These are phyloP conservation scores for Pythium brassicae DNA, from an alignment of 352 stramenopile genomes.

Conservation along the genomic window DNA sequence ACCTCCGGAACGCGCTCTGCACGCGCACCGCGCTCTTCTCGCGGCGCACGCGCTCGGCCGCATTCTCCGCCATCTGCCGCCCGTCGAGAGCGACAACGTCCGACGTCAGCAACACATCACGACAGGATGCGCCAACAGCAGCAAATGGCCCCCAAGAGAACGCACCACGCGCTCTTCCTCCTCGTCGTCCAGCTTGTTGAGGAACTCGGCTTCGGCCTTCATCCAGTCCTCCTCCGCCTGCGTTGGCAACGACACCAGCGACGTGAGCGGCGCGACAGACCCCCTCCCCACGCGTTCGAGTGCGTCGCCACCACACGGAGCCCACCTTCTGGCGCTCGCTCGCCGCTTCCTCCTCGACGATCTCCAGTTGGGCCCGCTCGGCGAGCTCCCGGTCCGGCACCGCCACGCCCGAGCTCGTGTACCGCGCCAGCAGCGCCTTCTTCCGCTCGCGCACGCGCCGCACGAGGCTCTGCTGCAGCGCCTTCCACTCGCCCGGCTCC, in stretches of 20 bases:
- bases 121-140: not conserved
- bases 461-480: constrained; percentile 35
- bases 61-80: constrained; percentile 38
- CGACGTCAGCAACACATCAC: too few relatives aligned
- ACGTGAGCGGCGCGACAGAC: not conserved
- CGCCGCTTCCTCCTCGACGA: constrained; percentile 44
- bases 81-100: too few relatives aligned
- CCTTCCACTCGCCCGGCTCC: constrained; percentile 45
- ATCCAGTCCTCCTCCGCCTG: constrained; percentile 51
- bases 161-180: constrained; percentile 44
- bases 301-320: not conserved
- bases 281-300: not conserved
- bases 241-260: not conserved
- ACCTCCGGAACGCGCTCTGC: constrained; percentile 59
- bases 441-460: constrained; percentile 23
- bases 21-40: constrained; percentile 42
- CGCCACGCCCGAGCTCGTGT: constrained; percentile 38
- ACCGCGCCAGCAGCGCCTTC: constrained; percentile 36
- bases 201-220: constrained; percentile 41
- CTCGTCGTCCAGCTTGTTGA: constrained; percentile 38
- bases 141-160: not conserved
- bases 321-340: constrained; percentile 33
- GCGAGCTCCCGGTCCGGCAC: constrained; percentile 38
- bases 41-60: constrained; percentile 23
- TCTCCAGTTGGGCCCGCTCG: constrained; percentile 53